Percentiles rank a stretch among this genome's conserved stretches.
Evolutionary conservation across 305 asterid species (phyloP).

Genomic region (Fraxinus angustifolia): DNA sequence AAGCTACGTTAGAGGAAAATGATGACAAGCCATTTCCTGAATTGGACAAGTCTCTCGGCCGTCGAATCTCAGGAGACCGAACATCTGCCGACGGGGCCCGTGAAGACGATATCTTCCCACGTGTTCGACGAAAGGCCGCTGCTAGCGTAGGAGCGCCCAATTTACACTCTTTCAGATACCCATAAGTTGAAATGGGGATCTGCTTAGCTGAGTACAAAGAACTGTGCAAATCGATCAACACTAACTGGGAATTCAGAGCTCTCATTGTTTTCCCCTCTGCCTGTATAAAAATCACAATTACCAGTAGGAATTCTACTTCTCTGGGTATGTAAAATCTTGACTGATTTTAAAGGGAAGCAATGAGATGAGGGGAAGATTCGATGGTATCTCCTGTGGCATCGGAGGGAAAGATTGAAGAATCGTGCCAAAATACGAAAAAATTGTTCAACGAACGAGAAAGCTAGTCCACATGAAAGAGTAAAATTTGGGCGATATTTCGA

Average conservation of each 20-base stretch:
- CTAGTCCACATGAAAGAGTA: constrained; percentile 40
- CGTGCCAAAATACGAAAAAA: constrained; percentile 25
- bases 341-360: constrained; percentile 28
- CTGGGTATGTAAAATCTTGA: constrained; percentile 22
- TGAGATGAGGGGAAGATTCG: constrained; percentile 47
- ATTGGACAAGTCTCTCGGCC: constrained; percentile 55
- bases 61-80: constrained; percentile 61
- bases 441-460: constrained; percentile 32
- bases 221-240: constrained; percentile 63
- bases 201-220: constrained; percentile 64
- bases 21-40: constrained; percentile 50
- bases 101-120: constrained; percentile 51
- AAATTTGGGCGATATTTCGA: constrained; percentile 43
- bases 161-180: constrained; percentile 34
- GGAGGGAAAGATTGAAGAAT: constrained; percentile 31
- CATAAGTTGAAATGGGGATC: constrained; percentile 55
- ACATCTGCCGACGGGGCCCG: constrained; percentile 34
- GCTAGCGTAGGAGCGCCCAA: constrained; percentile 36
- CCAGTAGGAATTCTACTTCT: background rate
- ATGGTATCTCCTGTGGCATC: constrained; percentile 50
- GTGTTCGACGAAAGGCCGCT: constrained; percentile 67
- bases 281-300: background rate
- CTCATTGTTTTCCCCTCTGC: constrained; percentile 41
- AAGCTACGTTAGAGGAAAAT: constrained; percentile 38
- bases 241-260: constrained; percentile 59